These are phyloP conservation scores for Aspergillus amoenus DNA, from an alignment of 2,329 filamentous ascomycete genomes.

Conservation along the genomic window DNA sequence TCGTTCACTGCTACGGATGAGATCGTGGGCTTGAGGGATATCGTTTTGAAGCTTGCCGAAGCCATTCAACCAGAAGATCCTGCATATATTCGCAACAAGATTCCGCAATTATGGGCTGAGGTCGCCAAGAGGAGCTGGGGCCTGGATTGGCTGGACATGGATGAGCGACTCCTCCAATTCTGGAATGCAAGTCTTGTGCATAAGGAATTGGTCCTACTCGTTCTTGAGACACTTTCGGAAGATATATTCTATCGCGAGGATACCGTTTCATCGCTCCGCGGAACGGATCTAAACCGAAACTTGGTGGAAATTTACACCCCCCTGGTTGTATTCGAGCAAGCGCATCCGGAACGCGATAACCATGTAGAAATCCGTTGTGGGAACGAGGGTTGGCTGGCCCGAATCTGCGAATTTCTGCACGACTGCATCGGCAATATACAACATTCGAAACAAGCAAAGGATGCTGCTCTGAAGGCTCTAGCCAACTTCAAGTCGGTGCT, in stretches of 20 bases:
- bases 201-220: slow-evolving; percentile 82
- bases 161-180: slow-evolving; percentile 73
- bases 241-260: slow-evolving; percentile 93
- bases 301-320: slow-evolving; percentile 95
- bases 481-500: slow-evolving; percentile 76
- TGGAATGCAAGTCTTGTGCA: slow-evolving; percentile 67
- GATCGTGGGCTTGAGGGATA: slow-evolving; percentile 66
- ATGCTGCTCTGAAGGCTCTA: slow-evolving; percentile 73
- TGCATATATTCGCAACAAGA: slow-evolving; percentile 84
- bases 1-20: slow-evolving; percentile 71
- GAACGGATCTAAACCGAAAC: slow-evolving; percentile 80
- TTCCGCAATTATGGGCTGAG: slow-evolving; percentile 91
- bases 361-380: slow-evolving; percentile 71
- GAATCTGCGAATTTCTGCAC: slow-evolving; percentile 71
- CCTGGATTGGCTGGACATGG: slow-evolving; percentile 94
- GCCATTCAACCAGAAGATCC: slow-evolving; percentile 71
- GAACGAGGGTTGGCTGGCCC: slow-evolving; percentile 81
- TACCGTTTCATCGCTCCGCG: slow-evolving; percentile 76
- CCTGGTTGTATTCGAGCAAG: slow-evolving; percentile 68
- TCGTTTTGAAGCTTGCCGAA: slow-evolving; percentile 77
- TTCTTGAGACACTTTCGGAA: slow-evolving; percentile 89
- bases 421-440: slow-evolving; percentile 69
- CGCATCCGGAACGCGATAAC: slow-evolving; percentile 71
- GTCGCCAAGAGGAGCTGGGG: slow-evolving; percentile 91
- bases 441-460: slow-evolving; percentile 65